These are phyloP conservation scores for Xylaria flabelliformis DNA, from an alignment of 495 filamentous ascomycete species.

Conservation along the genomic window DNA sequence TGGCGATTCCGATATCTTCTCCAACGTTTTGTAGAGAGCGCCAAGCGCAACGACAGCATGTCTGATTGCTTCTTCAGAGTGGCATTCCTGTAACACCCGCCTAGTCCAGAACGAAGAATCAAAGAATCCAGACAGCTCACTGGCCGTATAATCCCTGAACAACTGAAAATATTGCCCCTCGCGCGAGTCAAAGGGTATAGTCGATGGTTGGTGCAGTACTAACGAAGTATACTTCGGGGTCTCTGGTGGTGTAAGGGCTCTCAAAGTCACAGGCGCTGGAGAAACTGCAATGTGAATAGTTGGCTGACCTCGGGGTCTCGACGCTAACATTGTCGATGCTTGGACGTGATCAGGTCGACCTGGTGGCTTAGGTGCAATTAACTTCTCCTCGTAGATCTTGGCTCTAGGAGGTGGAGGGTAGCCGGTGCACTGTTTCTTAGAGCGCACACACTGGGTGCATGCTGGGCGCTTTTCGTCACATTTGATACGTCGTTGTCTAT, in stretches of 20 bases:
- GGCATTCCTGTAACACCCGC: slow-evolving; percentile 64
- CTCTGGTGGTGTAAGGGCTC: slow-evolving; percentile 22
- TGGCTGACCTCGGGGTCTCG: not conserved
- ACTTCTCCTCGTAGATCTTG: slow-evolving; percentile 48
- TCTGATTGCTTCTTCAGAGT: slow-evolving; percentile 65
- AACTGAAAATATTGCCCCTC: slow-evolving; percentile 66
- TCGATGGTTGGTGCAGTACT: slow-evolving; percentile 42
- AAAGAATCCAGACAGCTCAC: slow-evolving; percentile 67
- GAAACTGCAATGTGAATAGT: not conserved
- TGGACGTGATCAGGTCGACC: slow-evolving; percentile 30
- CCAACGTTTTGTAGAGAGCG: slow-evolving; percentile 66
- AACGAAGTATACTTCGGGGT: slow-evolving; percentile 22
- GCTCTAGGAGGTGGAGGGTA: slow-evolving; percentile 57
- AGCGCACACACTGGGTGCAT: slow-evolving; percentile 63
- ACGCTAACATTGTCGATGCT: not conserved
- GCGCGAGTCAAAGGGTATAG: slow-evolving; percentile 44
- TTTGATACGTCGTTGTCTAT: slow-evolving; percentile 67
- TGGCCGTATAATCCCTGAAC: slow-evolving; percentile 62
- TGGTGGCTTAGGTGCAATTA: slow-evolving; percentile 53
- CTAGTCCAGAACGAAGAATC: slow-evolving; percentile 67
- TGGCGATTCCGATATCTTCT: slow-evolving; percentile 58
- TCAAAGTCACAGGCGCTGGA: not conserved
- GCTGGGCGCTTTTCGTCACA: slow-evolving; percentile 68
- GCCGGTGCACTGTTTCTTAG: slow-evolving; percentile 55
- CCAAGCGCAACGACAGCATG: slow-evolving; percentile 71